These are phyloP conservation scores for Yarrowia divulgata DNA, from an alignment of 805 yeast species.

Conservation along the genomic window DNA sequence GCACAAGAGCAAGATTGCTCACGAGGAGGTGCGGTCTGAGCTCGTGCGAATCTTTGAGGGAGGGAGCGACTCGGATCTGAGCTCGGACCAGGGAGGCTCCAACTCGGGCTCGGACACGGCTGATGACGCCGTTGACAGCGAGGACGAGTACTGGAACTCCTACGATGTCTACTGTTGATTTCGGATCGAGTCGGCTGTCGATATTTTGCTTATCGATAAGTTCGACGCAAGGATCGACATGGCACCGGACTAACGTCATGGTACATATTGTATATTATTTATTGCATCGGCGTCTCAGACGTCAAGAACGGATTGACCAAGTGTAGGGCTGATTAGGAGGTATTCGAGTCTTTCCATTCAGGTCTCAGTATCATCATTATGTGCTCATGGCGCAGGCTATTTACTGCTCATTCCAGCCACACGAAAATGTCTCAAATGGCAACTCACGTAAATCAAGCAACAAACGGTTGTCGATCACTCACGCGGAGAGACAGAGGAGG, in stretches of 20 bases:
- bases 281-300: conserved; percentile 1
- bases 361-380: too few species aligned
- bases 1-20: conserved; percentile 17
- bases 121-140: conserved; percentile 13
- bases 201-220: not conserved
- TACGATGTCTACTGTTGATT: conserved; percentile 31
- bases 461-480: conserved; percentile 23
- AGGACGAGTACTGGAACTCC: conserved; percentile 35
- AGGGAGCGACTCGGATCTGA: conserved; percentile 11
- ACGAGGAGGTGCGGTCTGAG: conserved; percentile 5
- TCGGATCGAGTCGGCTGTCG: not conserved
- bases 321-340: not conserved
- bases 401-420: conserved; percentile 15
- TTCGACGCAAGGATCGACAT: conserved; percentile 20
- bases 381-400: too few species aligned
- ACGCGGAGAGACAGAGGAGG: not conserved
- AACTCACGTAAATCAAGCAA: not conserved
- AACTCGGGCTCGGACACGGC: conserved; percentile 8
- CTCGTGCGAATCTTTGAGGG: conserved; percentile 23
- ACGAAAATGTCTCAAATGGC: conserved; percentile 23
- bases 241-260: not conserved
- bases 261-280: conserved; percentile 19
- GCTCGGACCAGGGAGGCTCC: conserved; percentile 11
- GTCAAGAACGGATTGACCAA: not conserved
- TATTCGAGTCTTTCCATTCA: too few species aligned